Evolutionary conservation across 352 stramenopile species (phyloP), one percentile per base, ranked within the genome.

Genomic region (Phytopythium helicoides): DNA sequence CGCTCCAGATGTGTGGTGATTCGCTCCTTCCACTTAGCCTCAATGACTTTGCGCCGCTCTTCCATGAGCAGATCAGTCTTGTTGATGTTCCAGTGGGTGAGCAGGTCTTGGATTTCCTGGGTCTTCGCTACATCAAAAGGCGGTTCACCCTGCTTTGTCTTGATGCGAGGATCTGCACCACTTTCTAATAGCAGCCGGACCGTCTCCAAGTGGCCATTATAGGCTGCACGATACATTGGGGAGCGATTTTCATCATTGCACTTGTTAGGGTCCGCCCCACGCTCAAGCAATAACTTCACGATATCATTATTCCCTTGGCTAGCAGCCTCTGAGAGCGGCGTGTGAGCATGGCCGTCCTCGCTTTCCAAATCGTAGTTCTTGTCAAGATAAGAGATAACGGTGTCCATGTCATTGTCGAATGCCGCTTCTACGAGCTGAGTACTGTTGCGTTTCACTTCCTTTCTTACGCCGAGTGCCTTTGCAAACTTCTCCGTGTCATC

Each of bases 311-410:
- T 76, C 2, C 87, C 87, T 54, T 97, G 87, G n/a, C 74, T 88
- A 0, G 85, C 79, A 3, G 89, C 89, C 62, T 97, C 89, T 0
- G 81, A 94, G 0, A 97, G 60, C 8, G 87, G 73, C 8, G 89
- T 96, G 59, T 97, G 87, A 6, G 80, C 69, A 37, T 94, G 85
- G 15, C 83, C 87, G 42, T 97, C 89, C 34, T 86, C 66, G 18
- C 73, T 92, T 33, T 97, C 89, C 11, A 96, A 54, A 41, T 95
- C 81, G 54, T 91, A 97, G 36, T 89, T 93, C 49, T 95, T 90
- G 38, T 92, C 85, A 5, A 97, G 45, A 41, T 64, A 80, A 12
- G 73, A 68, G 8, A 84, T 62, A 6, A 97, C 64, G 2, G 65
- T 69, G 0, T 87, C 82, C 18, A 96, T 51, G 16, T 97, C 85